Evolutionary conservation across 495 filamentous ascomycete species (phyloP), one percentile per base, ranked within the genome.

Genomic region (Podospora sp.): DNA sequence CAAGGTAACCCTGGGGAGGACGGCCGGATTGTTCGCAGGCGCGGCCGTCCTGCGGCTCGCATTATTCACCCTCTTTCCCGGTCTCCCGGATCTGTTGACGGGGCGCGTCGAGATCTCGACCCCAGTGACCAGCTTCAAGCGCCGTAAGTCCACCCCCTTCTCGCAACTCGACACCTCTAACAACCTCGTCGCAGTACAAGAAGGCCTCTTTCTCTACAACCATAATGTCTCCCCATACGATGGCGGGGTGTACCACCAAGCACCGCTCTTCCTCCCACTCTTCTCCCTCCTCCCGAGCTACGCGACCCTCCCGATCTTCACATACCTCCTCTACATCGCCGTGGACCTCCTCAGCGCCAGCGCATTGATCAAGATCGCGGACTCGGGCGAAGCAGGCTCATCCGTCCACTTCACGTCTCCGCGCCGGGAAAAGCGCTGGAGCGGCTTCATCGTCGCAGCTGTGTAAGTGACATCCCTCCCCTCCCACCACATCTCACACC

Each of bases 221-320:
- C 92, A 94, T 72, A 95, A 97, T 84, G 92, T 97, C 26, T 97
- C 93, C 59, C 95, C 95, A 0, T 99, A 98, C 78, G 94, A 99
- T 78, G 95, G 95, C 65, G 95, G 95, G 66, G 92, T 98, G 76
- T 99, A 92, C 79, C 93, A 99, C 81, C 95, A 99, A 88, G 95
- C 95, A 26, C 95, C 95, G 12, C 84, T 99, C 29, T 85, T 98
- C 12, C 89, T 99, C 51, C 91, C 94, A 49, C 84, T 98, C 62
- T 96, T 98, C 82, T 89, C 92, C 20, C 83, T 96, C 40, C 86
- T 98, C 60, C 93, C 94, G 49, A 85, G 88, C 72, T 82, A 86
- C 52, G 68, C 81, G 61, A 78, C 78, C 65, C 85, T 85, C 70
- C 88, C 89, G n/a, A 78, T 94, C 68, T 86, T 89, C 65, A 94